Percentiles rank a stretch among this genome's conserved stretches.
Conservation (phyloP, 2,329 filamentous ascomycete genomes). For the Venturia carpophila region DNA sequence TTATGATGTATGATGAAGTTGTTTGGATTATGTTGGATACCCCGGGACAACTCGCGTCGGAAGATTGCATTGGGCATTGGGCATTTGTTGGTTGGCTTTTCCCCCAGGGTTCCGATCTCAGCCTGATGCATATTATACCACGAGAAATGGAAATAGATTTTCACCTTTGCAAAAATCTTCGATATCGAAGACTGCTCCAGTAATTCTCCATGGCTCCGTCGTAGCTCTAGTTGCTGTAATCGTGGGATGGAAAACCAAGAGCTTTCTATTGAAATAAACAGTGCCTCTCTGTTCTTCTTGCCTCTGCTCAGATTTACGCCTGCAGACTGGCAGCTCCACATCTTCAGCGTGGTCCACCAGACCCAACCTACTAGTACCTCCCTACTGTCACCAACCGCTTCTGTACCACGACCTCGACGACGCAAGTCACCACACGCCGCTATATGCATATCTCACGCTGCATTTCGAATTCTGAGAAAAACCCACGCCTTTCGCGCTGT, state of each 20-base stretch:
- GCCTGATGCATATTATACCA: background rate
- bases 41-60: background rate
- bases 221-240: no score
- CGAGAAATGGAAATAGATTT: background rate
- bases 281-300: no score
- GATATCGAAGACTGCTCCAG: background rate
- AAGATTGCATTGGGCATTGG: background rate
- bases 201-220: no score
- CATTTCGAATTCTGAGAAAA: background rate
- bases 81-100: background rate
- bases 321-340: background rate
- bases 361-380: no score
- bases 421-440: background rate
- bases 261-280: no score
- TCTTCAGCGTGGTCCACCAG: no score
- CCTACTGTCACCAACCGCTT: background rate
- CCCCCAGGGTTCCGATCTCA: no score
- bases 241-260: no score
- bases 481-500: background rate
- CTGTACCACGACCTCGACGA: background rate
- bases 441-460: background rate
- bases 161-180: background rate
- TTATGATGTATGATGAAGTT: background rate
- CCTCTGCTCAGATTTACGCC: background rate
- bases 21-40: background rate